phyloP scores from a whole-genome alignment of 352 stramenopile genomes.

The Thalassiosira ordinaria region DNA sequence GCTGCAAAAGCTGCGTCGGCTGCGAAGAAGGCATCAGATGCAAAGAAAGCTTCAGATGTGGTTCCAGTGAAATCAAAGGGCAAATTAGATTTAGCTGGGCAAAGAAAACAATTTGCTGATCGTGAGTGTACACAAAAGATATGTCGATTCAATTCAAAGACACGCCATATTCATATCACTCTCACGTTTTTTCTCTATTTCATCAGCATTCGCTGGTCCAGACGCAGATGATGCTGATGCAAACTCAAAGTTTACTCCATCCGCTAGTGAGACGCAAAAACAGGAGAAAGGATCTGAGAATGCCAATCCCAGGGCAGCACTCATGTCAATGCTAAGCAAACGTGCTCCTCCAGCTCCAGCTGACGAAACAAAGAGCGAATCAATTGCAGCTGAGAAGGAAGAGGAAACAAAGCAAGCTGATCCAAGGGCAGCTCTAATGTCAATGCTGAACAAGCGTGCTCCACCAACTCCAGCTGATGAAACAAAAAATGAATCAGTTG shows the following conservation, averaged over 20 bases:
- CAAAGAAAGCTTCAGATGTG: slow-evolving; percentile 14
- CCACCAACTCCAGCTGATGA: not conserved
- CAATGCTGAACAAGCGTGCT: slow-evolving; percentile 27
- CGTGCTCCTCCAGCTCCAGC: not conserved
- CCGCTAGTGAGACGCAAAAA: not conserved
- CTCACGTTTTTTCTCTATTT: slow-evolving; percentile 5
- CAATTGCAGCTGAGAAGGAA: not conserved
- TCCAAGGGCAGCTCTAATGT: slow-evolving; percentile 14
- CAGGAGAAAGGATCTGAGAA: not conserved
- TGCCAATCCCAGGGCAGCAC: slow-evolving; percentile 2
- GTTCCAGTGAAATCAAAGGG: slow-evolving; percentile 23
- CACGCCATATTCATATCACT: slow-evolving; percentile 5
- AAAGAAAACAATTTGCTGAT: slow-evolving; percentile 57
- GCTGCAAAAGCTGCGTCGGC: slow-evolving; percentile 12
- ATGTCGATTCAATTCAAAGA: not conserved
- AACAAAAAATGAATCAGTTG: slow-evolving; percentile 4
- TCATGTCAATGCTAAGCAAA: slow-evolving; percentile 18
- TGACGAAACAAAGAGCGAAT: not conserved
- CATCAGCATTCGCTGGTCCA: slow-evolving; percentile 35
- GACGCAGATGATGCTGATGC: slow-evolving; percentile 1
- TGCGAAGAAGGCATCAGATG: slow-evolving; percentile 12
- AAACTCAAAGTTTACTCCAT: slow-evolving; percentile 1
- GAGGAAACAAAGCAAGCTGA: not conserved
- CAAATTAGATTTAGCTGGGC: slow-evolving; percentile 52
- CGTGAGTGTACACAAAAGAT: slow-evolving; percentile 17